Evolutionary conservation across 2,329 filamentous ascomycete species (phyloP).

Genomic region (Biscogniauxia sp.): DNA sequence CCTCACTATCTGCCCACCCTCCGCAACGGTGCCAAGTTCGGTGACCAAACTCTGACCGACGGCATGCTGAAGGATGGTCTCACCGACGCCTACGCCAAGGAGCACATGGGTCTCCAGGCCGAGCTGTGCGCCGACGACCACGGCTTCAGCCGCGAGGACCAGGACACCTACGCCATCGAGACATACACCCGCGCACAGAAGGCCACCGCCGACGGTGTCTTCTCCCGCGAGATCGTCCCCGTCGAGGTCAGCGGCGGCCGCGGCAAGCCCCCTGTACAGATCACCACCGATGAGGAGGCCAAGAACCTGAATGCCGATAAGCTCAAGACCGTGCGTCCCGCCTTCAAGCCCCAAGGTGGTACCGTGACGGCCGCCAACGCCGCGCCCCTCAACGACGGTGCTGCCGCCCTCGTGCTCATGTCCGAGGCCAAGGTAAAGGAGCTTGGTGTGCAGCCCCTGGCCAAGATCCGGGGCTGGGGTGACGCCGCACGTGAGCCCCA

Average conservation of each 20-base stretch:
- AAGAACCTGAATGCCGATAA: slow-evolving; percentile 89
- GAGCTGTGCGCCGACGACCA: slow-evolving; percentile 91
- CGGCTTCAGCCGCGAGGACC: slow-evolving; percentile 74
- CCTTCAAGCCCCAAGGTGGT: slow-evolving; percentile 74
- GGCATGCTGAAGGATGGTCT: slow-evolving; percentile 93
- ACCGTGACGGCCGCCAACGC: slow-evolving; percentile 96
- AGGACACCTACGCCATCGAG: slow-evolving; percentile 94
- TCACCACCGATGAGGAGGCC: slow-evolving; percentile 90
- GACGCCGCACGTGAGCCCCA: slow-evolving; percentile 88
- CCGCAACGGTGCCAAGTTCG: slow-evolving; percentile 88
- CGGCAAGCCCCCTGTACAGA: slow-evolving; percentile 78
- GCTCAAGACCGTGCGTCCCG: slow-evolving; percentile 80
- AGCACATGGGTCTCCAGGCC: slow-evolving; percentile 92
- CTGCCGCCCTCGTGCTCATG: slow-evolving; percentile 86
- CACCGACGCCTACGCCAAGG: slow-evolving; percentile 90
- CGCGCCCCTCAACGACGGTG: slow-evolving; percentile 92
- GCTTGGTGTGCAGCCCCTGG: slow-evolving; percentile 85
- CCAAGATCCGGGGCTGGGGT: slow-evolving; percentile 96
- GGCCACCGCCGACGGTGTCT: slow-evolving; percentile 78
- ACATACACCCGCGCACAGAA: slow-evolving; percentile 73
- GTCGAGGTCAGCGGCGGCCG: slow-evolving; percentile 84
- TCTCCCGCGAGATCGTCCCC: slow-evolving; percentile 83
- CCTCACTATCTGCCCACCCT: slow-evolving; percentile 92
- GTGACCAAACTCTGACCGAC: slow-evolving; percentile 84
- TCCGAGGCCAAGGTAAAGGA: slow-evolving; percentile 93